phyloP scores from a whole-genome alignment of 148 eudicot genomes.

The Fallopia convolvulus region DNA sequence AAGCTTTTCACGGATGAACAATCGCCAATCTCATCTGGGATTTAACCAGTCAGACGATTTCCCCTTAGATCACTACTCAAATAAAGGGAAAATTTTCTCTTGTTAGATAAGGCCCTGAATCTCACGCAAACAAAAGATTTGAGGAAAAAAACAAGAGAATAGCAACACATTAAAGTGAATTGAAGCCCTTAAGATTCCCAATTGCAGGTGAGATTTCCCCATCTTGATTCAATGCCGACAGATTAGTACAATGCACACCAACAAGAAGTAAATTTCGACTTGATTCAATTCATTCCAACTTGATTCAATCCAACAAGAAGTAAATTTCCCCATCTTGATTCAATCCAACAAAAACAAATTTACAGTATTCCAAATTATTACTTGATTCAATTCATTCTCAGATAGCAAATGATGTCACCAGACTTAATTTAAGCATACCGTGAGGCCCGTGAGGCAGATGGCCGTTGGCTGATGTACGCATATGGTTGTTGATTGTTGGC shows the following conservation, averaged over 20 bases:
- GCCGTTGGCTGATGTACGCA: no score
- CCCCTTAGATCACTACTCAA: slow-evolving; percentile 72
- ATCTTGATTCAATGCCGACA: slow-evolving; percentile 86
- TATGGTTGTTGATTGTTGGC: no score
- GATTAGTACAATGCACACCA: slow-evolving; percentile 47
- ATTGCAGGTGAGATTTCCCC: slow-evolving; percentile 92
- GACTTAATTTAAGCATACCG: no score
- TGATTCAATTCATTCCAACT: no score
- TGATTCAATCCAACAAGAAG: no score
- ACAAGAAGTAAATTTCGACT: slow-evolving; percentile 22
- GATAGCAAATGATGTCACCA: no score
- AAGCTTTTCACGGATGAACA: slow-evolving; percentile 59
- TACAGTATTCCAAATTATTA: no score
- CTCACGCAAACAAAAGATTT: not conserved
- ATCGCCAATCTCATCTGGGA: slow-evolving; percentile 98
- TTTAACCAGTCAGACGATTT: slow-evolving; percentile 76
- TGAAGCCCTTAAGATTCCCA: slow-evolving; percentile 66
- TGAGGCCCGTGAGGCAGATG: no score
- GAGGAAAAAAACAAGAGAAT: not conserved
- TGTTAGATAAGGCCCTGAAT: not conserved
- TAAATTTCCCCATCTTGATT: no score
- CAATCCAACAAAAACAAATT: no score
- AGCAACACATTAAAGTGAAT: slow-evolving; percentile 45
- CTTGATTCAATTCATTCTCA: no score
- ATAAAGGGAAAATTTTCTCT: not conserved